Evolutionary conservation across 2,329 filamentous ascomycete genomes (phyloP), one percentile per base, ranked within the genome.

Genomic region (Diaporthe citrichinensis): DNA sequence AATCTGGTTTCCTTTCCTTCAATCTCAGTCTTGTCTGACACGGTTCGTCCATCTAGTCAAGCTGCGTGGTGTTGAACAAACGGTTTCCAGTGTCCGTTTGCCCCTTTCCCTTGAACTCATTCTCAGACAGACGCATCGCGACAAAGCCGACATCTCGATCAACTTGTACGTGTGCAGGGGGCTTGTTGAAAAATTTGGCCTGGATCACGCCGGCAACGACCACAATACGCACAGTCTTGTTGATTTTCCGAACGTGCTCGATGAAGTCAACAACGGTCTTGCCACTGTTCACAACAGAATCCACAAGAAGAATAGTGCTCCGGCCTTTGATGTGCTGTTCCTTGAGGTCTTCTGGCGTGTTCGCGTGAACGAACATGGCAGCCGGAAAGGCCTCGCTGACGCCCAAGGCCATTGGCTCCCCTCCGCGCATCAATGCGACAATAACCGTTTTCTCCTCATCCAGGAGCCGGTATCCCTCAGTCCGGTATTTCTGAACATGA

Each of bases 401-500:
- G 0, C 91, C 91, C 1, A 87, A 80, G 0, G 91, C 91, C 88
- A 93, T 90, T 0, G 90, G 85, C 77, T 92, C 90, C 12, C 91
- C 91, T 2, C 88, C 90, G 12, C 90, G 88, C 90, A 93, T 93
- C n/a, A 93, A 77, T 0, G 90, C 85, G 0, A 92, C 82, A 62
- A 93, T 92, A 1, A 85, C 74, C 0, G 89, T 92, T 12, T 83
- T 72, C 1, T 82, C 10, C 79, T 93, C 90, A 72, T 87, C 36
- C 0, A 58, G 74, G 2, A 93, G 82, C 10, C 82, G 85, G 78
- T 88, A 83, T 0, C 90, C 90, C 0, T 36, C 79, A 0, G 84
- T 86, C 1, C 76, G 8, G 44, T 85, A 76, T 4, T 86, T 88
- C 76, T 90, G 88, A 0, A 92, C 90, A 76, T 92, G 89, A 0